These are phyloP conservation scores for Leccinum subgranulosum DNA, from an alignment of 768 basidiomycete species.

Conservation along the genomic window DNA sequence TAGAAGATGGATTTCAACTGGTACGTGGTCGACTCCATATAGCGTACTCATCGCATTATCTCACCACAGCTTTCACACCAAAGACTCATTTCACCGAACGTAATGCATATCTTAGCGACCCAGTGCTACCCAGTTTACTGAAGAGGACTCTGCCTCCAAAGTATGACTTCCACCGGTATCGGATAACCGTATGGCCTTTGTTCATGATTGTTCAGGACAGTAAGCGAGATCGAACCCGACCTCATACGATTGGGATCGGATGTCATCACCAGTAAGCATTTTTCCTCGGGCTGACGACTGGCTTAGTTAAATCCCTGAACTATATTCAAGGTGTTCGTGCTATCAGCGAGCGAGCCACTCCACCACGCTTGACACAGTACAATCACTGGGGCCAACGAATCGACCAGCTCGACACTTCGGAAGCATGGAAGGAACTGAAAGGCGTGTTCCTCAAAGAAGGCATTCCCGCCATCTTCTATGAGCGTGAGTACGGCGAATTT, in stretches of 20 bases:
- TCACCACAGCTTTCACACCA: neutral
- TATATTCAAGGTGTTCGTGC: constrained; percentile 47
- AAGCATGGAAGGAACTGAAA: constrained; percentile 71
- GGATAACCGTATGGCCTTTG: neutral
- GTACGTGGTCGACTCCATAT: constrained; percentile 31
- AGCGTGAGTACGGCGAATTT: constrained; percentile 56
- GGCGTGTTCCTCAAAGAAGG: constrained; percentile 63
- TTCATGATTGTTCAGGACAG: constrained; percentile 32
- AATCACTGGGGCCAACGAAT: constrained; percentile 69
- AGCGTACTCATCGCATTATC: neutral
- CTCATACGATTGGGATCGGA: constrained; percentile 57
- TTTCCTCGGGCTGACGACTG: neutral
- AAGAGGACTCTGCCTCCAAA: constrained; percentile 51
- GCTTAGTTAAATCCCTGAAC: neutral
- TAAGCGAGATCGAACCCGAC: constrained; percentile 54
- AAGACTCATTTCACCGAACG: constrained; percentile 54
- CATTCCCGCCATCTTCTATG: constrained; percentile 63
- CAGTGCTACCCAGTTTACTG: constrained; percentile 58
- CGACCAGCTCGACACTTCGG: constrained; percentile 65
- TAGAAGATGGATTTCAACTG: constrained; percentile 66
- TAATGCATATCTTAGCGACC: constrained; percentile 61
- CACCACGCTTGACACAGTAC: constrained; percentile 63
- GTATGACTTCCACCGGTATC: constrained; percentile 25
- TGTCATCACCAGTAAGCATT: constrained; percentile 46
- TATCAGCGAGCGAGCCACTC: constrained; percentile 40